Base-by-base conservation (phyloP, 2,329 filamentous ascomycete species). In the Fusarium papillatum region DNA sequence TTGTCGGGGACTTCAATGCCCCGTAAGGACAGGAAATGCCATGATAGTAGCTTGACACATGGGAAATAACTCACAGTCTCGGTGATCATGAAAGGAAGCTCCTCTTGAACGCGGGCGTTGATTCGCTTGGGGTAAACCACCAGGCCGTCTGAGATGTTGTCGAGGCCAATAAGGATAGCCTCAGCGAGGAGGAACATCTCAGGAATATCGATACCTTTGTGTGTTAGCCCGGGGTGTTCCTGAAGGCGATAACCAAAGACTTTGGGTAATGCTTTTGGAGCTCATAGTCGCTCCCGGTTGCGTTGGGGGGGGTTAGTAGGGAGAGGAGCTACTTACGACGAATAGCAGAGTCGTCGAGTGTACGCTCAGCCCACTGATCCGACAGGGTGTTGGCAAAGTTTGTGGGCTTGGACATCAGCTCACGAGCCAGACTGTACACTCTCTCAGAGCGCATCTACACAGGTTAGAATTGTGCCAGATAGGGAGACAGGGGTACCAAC, bases 381-480 rank as follows among this genome's bases (percentile, higher is more conserved):
- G 59, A 36, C 8, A 38, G 34, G 34, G 57, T 84, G 41, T 82
- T 80, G 34, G 80, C 78, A 62, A 84, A 81, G 31, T 68, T 79
- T 17, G 82, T 81, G 10, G 81, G 82, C 71, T 86, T 86, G 53
- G 85, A 82, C 57, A 86, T 77, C 7, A 88, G 83, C 74, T 89
- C 85, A 46, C 88, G 87, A 55, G 85, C 84, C 17, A 90, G 82
- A 62, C 82, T 82, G 76, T 80, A 84, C 55, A 90, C 85, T 61
- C 87, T 79, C 80, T 89, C 88, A 34, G 82, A 87, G 38, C 87
- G 84, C 88, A 89, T 89, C 75, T 50, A 19, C 24, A 29, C 46
- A 7, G 16, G 10, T 50, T 50, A 50, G 46, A 19, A 19, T 29
- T 50, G 46, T 11, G 13, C 5, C 24, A 50, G 46, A 29, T 16